Percentiles rank a stretch among this genome's conserved stretches.
Evolutionary conservation across 257 asterid genomes (phyloP).

Genomic region (Solanum megistacrolobum): DNA sequence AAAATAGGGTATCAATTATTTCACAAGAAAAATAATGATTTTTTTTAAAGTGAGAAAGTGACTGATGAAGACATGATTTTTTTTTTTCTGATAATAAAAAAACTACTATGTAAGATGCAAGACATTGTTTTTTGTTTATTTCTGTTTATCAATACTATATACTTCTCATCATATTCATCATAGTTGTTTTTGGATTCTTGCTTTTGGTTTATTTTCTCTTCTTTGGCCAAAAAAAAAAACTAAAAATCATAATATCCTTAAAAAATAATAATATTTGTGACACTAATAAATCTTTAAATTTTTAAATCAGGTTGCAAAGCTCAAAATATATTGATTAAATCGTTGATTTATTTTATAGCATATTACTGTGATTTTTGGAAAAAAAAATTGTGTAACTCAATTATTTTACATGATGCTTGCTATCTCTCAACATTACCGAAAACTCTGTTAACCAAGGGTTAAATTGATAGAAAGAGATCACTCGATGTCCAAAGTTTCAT

Average conservation of each 20-base stretch:
- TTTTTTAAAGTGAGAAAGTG: conserved; percentile 12
- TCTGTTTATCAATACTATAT: not conserved
- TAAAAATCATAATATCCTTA: not conserved
- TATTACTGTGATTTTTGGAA: not conserved
- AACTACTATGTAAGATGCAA: conserved; percentile 14
- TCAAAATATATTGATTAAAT: not conserved
- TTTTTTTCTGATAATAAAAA: not conserved
- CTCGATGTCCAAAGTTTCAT: not conserved
- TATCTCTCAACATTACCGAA: not conserved
- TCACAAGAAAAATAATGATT: conserved; percentile 7
- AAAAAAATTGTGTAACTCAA: rapidly evolving
- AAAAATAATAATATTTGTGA: not conserved
- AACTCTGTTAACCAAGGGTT: no score
- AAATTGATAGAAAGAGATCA: not conserved
- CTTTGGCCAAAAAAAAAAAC: not conserved
- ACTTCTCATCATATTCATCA: not conserved
- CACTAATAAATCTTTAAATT: not conserved
- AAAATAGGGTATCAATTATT: not conserved
- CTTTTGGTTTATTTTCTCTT: conserved; percentile 2
- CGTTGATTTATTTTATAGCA: not conserved
- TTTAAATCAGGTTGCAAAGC: not conserved
- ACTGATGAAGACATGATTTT: conserved; percentile 40
- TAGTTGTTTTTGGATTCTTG: conserved; percentile 4
- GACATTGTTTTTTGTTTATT: not conserved
- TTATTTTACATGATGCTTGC: not conserved